Base-by-base conservation (phyloP, 1,284 basidiomycete species). In the Rhodotorula sp. region DNA sequence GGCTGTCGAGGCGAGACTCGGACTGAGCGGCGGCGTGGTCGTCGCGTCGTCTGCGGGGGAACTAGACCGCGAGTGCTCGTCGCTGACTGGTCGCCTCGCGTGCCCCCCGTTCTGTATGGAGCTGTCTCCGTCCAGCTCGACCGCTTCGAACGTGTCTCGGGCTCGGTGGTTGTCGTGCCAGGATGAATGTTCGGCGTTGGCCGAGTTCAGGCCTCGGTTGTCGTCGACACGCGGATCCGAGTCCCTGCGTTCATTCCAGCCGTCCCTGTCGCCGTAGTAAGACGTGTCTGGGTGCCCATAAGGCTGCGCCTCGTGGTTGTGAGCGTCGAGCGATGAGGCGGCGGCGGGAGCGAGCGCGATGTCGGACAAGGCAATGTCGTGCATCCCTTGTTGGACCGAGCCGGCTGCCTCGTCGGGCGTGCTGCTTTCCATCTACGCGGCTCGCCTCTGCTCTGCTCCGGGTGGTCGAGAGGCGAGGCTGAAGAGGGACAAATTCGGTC, bases 91-190 rank as follows among this genome's bases (percentile, higher is more conserved):
- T 43, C 34, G 34, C 34, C 10, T 2, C 34, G 38, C 4, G 28
- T n/a, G 23, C 56, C n/a, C 6, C 8, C 26, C 21, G 19, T 43
- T 43, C 38, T 10, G 38, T 43, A 43, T 43, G 8, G 38, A 43
- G 8, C 28, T 18, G 23, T 31, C 34, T 5, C 52, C 59, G 21
- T 61, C 62, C 15, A 73, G 62, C 12, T 66, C 60, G 49, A 73
- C 66, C 1, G 65, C 34, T 16, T 69, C 71, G 66, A 70, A 70
- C 7, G 31, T 58, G 21, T 58, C 38, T 26, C 45, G 56, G 48
- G 66, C 60, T 16, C 21, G 34, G 6, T 54, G 16, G 12, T 31
- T 4, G 15, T 16, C 38, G 14, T 16, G 38, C 38, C 38, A 12
- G 10, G 38, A 12, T 43, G 38, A 43, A 10, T 43, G 18, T 18